Percentiles rank a stretch among this genome's conserved stretches.
phyloP scores from a whole-genome alignment of 768 basidiomycete species.

The Termitomyces sp. region DNA sequence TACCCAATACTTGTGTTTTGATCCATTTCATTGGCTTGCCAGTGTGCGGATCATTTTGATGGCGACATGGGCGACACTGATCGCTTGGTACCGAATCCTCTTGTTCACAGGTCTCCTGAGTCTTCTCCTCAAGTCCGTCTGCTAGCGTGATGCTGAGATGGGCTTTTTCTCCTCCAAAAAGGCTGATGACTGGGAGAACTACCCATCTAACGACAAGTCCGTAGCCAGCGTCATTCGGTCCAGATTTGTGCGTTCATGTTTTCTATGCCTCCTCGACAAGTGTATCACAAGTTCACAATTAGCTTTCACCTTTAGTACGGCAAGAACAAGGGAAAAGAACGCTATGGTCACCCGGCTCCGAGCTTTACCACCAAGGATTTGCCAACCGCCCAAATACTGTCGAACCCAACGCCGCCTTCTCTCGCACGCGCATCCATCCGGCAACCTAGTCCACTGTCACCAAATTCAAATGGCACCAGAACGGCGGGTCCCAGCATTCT shows the following conservation, averaged over 20 bases:
- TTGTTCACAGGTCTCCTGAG: constrained; percentile 1
- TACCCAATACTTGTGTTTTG: not conserved
- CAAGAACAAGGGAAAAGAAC: constrained; percentile 55
- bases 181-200: constrained; percentile 36
- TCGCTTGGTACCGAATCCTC: not conserved
- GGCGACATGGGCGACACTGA: not conserved
- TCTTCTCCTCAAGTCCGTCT: not conserved
- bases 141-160: constrained; percentile 42
- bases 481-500: constrained; percentile 23
- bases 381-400: constrained; percentile 34
- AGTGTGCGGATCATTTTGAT: constrained; percentile 10
- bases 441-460: constrained; percentile 23
- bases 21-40: not conserved
- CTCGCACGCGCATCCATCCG: constrained; percentile 11
- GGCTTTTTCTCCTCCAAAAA: constrained; percentile 52
- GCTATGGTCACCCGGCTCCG: constrained; percentile 32
- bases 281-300: constrained; percentile 12
- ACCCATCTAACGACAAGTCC: constrained; percentile 36
- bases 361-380: constrained; percentile 28
- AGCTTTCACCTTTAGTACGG: constrained; percentile 40
- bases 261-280: constrained; percentile 11
- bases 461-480: constrained; percentile 14
- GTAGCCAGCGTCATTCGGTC: constrained; percentile 59
- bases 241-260: constrained; percentile 47
- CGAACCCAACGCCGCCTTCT: constrained; percentile 26